Evolutionary conservation across 495 filamentous ascomycete species (phyloP).

Genomic region (Podospora fimiseda): DNA sequence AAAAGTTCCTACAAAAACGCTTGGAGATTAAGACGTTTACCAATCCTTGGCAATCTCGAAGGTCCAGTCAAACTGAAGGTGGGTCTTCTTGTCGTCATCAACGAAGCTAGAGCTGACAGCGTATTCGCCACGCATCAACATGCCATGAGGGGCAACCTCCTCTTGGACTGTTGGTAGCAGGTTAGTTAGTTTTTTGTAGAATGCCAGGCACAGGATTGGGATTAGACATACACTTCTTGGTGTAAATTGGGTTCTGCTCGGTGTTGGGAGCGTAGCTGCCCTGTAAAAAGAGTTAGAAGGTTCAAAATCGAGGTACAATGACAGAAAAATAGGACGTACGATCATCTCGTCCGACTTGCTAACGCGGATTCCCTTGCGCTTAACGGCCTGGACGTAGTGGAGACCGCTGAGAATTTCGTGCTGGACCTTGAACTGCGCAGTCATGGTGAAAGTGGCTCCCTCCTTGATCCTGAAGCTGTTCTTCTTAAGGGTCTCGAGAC

Average conservation of each 20-base stretch:
- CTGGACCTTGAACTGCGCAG: conserved; percentile 86
- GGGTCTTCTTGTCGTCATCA: conserved; percentile 82
- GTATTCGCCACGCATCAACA: conserved; percentile 82
- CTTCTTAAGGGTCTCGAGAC: conserved; percentile 66
- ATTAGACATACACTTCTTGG: conserved; percentile 70
- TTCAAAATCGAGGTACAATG: not conserved
- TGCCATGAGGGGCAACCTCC: conserved; percentile 84
- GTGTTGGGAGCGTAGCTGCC: conserved; percentile 91
- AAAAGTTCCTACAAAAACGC: not conserved
- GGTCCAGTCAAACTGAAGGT: conserved; percentile 86
- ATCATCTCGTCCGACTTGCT: conserved; percentile 97
- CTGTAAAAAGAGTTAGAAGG: conserved; percentile 20
- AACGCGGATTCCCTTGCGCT: conserved; percentile 64
- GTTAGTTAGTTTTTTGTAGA: not conserved
- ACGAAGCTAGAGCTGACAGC: conserved; percentile 78
- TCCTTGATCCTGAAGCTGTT: conserved; percentile 97
- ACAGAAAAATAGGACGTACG: conserved; percentile 44
- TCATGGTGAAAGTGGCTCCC: conserved; percentile 85
- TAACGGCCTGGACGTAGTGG: conserved; percentile 90
- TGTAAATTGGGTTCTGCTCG: conserved; percentile 70
- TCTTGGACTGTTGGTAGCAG: conserved; percentile 62
- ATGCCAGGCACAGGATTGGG: conserved; percentile 28
- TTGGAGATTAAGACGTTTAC: conserved; percentile 37
- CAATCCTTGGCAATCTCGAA: conserved; percentile 96
- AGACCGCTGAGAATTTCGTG: conserved; percentile 89